Evolutionary conservation across 176 grass and related monocot species (phyloP), one percentile per base, ranked within the genome.

Genomic region (Aechmea fasciata): DNA sequence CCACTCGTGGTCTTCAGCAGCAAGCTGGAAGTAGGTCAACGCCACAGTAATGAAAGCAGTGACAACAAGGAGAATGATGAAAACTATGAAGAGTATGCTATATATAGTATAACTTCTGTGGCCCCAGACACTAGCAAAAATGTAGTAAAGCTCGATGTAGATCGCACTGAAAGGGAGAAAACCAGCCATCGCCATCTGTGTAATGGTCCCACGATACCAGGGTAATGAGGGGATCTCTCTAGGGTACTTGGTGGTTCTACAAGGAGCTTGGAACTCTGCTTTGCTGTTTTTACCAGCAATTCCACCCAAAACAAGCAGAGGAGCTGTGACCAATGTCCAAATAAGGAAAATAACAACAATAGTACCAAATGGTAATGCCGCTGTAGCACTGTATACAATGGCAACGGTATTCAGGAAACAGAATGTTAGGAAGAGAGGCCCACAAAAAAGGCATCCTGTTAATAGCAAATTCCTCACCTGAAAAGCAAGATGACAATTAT

Each of bases 51-150:
- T 96, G 75, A 92, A 96, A 48, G 92, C 92, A 68, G 92, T 96
- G 24, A 96, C 92, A 1, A 92, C 83, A 10, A 96, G 85, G 41
- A 96, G 87, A 77, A 96, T 96, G 73, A 92, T 89, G 20, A 96
- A 96, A 20, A 96, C 92, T 28, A 96, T 89, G 72, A 96, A 96
- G 57, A 96, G 85, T 78, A 96, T 96, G 82, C 92, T 92, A 81
- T 96, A 96, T 49, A 96, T 96, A n/a, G 85, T 96, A 75, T 96
- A 96, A 65, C 91, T 96, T 66, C 76, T 89, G 86, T 96, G 92
- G 66, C 92, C 92, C 92, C 92, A 96, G 59, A 96, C 92, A 78
- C 92, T 96, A 18, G 92, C 89, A 78, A 96, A 96, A 66, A 96
- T 96, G 79, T 96, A 96, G 80, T 96, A 96, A 18, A 96, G 89